Evolutionary conservation across 345 rosid species (phyloP), one percentile per base, ranked within the genome.

Genomic region (Citrus inodora): DNA sequence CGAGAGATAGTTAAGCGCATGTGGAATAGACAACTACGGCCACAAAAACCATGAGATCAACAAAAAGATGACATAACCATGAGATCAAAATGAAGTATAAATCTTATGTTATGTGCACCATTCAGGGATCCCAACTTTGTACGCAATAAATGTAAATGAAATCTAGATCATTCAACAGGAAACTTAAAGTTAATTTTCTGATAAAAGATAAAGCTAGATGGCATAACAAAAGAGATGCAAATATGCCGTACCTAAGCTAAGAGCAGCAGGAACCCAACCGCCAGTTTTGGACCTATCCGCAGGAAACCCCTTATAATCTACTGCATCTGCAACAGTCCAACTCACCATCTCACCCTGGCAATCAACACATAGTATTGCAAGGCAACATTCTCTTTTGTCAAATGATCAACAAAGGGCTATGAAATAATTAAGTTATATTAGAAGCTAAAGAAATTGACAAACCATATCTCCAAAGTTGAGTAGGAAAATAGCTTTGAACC

Each of bases 221-320:
- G 27, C 24, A 74, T 16, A 38, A 68, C 58, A 63, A 75, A 64
- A 8, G 53, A 51, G 42, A 51, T 22, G 48, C 48, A 53, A 33
- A 38, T 76, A 24, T 35, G 64, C 25, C 77, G 58, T 73, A 91
- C 96, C 96, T 77, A 92, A 80, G 79, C 83, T 90, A 79, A 92
- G 88, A 78, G 92, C 88, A 53, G 93, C 91, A 59, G 89, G 85
- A 67, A 85, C 33, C 93, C 92, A 92, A 48, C 96, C 92, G 75
- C 96, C 93, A 32, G 92, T 88, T 76, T 80, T 90, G 32, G 90
- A 80, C 69, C 83, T 88, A 76, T 90, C 91, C 21, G 93, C 93
- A 2, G 91, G 92, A 63, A 48, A 80, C 58, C 92, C 92, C 30
- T 40, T 81, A 81, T 83, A 89, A 81, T 90, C 92, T 68, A 87